These are phyloP conservation scores for Danielozyma ontarioensis DNA, from an alignment of 805 yeast genomes.

Conservation along the genomic window DNA sequence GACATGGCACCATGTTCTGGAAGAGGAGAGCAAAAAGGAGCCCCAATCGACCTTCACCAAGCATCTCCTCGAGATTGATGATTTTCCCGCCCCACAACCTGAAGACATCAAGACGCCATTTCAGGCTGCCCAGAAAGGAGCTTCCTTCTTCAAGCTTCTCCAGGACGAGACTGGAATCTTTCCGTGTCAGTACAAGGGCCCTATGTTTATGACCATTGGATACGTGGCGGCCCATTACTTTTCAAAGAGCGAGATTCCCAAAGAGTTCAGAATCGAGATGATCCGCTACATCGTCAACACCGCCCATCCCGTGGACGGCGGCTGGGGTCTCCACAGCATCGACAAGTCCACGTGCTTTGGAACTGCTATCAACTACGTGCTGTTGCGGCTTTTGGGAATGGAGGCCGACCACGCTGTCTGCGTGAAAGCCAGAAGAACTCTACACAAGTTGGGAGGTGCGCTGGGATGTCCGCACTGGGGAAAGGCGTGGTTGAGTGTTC, in stretches of 20 bases:
- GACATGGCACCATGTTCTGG: slow-evolving; percentile 65
- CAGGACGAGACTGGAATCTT: slow-evolving; percentile 84
- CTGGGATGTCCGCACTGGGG: slow-evolving; percentile 96
- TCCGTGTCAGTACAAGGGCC: slow-evolving; percentile 94
- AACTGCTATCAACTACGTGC: slow-evolving; percentile 80
- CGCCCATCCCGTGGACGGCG: slow-evolving; percentile 98
- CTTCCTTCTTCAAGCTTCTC: slow-evolving; percentile 58
- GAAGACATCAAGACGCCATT: slow-evolving; percentile 39
- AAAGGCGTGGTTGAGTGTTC: slow-evolving; percentile 78
- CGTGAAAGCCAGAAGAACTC: slow-evolving; percentile 64
- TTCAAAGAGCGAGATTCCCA: slow-evolving; percentile 63
- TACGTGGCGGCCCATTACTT: slow-evolving; percentile 71
- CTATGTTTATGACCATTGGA: slow-evolving; percentile 95
- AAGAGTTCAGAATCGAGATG: slow-evolving; percentile 61
- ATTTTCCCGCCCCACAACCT: slow-evolving; percentile 34
- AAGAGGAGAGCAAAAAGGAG: slow-evolving; percentile 31
- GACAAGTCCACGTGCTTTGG: slow-evolving; percentile 97
- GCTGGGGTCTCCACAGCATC: slow-evolving; percentile 94
- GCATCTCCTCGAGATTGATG: slow-evolving; percentile 44
- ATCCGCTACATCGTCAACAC: slow-evolving; percentile 84
- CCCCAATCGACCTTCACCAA: slow-evolving; percentile 55
- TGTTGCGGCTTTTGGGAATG: slow-evolving; percentile 76
- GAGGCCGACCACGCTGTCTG: slow-evolving; percentile 71
- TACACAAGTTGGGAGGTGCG: slow-evolving; percentile 82
- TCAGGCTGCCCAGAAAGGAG: slow-evolving; percentile 70